phyloP scores from a whole-genome alignment of 768 basidiomycete species.

The Termitomyces sp. region DNA sequence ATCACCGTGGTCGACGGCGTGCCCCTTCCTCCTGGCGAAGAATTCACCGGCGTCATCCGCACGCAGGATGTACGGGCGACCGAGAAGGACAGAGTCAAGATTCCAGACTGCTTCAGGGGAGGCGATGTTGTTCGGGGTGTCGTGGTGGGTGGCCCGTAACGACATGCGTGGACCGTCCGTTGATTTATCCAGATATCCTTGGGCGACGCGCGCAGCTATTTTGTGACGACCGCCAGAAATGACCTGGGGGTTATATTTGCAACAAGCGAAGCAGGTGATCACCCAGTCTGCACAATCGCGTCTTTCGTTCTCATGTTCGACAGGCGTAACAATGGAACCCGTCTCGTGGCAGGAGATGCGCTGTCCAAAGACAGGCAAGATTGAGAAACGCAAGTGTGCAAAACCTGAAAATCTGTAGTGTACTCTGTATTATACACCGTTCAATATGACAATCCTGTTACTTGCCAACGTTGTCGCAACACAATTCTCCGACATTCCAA shows the following conservation, averaged over 20 bases:
- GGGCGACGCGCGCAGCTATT: constrained; percentile 89
- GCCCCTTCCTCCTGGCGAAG: constrained; percentile 79
- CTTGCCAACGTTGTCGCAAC: constrained; percentile 5
- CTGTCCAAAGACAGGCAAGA: constrained; percentile 74
- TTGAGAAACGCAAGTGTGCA: constrained; percentile 84
- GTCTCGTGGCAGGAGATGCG: constrained; percentile 92
- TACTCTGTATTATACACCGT: background rate
- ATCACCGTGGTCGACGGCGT: constrained; percentile 87
- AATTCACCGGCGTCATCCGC: constrained; percentile 87
- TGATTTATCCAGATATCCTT: constrained; percentile 67
- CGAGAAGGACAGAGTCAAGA: constrained; percentile 87
- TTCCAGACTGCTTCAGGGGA: constrained; percentile 87
- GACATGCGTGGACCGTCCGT: background rate
- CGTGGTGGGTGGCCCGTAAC: constrained; percentile 54
- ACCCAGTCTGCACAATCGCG: background rate
- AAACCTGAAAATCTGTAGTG: constrained; percentile 67
- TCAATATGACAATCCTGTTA: background rate
- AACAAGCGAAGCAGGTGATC: constrained; percentile 77
- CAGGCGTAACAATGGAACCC: constrained; percentile 80
- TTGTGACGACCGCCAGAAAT: constrained; percentile 86
- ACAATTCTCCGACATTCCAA: constrained; percentile 13
- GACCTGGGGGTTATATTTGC: constrained; percentile 92
- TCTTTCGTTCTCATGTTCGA: constrained; percentile 1
- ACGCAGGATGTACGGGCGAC: constrained; percentile 87
- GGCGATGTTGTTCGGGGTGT: constrained; percentile 87